phyloP scores from a whole-genome alignment of 129 eudicot species.

The Scalesia atractyloides region DNA sequence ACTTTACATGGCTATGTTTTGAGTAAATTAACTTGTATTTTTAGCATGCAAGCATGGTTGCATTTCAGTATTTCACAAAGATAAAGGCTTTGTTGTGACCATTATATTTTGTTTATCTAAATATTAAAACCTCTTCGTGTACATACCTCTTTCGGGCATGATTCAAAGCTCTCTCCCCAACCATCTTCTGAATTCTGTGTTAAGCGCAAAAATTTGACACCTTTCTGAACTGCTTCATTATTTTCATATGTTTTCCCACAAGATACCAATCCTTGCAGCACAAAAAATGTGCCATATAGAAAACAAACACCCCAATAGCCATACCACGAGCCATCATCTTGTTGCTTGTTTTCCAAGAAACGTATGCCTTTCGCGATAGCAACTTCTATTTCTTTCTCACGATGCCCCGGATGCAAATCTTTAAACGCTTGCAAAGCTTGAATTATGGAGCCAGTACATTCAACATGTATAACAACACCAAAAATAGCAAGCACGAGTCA shows the following conservation, averaged over 20 bases:
- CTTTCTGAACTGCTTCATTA: slow-evolving; percentile 46
- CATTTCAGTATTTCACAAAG: too few relatives aligned
- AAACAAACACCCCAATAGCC: slow-evolving; percentile 69
- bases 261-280: slow-evolving; percentile 39
- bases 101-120: not conserved
- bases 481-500: not conserved
- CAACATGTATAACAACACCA: slow-evolving; percentile 43
- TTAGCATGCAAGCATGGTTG: not conserved
- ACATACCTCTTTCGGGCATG: slow-evolving; percentile 39
- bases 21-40: not conserved
- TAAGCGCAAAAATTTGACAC: slow-evolving; percentile 45
- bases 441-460: slow-evolving; percentile 33
- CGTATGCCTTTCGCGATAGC: slow-evolving; percentile 32
- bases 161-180: slow-evolving; percentile 42
- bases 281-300: slow-evolving; percentile 56
- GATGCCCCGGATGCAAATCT: slow-evolving; percentile 26
- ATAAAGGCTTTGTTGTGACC: not conserved
- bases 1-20: not conserved
- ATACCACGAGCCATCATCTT: slow-evolving; percentile 38
- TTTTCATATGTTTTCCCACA: slow-evolving; percentile 54
- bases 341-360: slow-evolving; percentile 30
- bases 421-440: slow-evolving; percentile 28
- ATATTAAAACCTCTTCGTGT: not conserved
- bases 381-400: slow-evolving; percentile 31
- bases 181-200: slow-evolving; percentile 65